phyloP scores from a whole-genome alignment of 2,329 filamentous ascomycete species.

The Paecilomyces dactylethromorphus region DNA sequence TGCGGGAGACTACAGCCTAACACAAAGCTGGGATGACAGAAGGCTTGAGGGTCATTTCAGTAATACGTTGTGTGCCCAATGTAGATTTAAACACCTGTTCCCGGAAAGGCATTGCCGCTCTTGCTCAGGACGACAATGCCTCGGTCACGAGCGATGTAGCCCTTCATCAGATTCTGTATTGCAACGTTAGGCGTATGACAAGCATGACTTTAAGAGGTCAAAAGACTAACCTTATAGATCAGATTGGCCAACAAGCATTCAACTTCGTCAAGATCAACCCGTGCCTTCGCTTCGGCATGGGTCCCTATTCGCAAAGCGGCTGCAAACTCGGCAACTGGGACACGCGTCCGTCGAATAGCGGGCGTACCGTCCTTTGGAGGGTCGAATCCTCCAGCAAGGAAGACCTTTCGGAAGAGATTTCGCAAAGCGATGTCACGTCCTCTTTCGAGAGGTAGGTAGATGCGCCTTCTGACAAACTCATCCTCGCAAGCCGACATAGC shows the following conservation, averaged over 20 bases:
- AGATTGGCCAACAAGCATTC: constrained; percentile 93
- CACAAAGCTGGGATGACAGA: neutral
- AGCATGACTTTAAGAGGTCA: neutral
- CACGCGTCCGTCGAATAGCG: constrained; percentile 60
- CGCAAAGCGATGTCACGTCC: constrained; percentile 86
- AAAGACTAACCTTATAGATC: constrained; percentile 79
- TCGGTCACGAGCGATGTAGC: constrained; percentile 88
- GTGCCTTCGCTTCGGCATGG: constrained; percentile 42
- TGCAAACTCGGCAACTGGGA: constrained; percentile 77
- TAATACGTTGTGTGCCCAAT: neutral
- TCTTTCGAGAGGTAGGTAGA: constrained; percentile 90
- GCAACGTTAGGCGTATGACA: constrained; percentile 11
- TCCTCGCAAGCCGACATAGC: constrained; percentile 76
- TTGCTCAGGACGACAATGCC: constrained; percentile 91
- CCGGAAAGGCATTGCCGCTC: constrained; percentile 77
- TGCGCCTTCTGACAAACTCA: constrained; percentile 87
- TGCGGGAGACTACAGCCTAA: neutral
- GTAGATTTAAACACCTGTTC: constrained; percentile 60
- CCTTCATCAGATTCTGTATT: constrained; percentile 85
- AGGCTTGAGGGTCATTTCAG: neutral
- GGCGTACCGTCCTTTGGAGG: constrained; percentile 63
- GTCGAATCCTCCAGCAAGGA: constrained; percentile 75
- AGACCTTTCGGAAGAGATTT: constrained; percentile 88
- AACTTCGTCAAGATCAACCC: constrained; percentile 81
- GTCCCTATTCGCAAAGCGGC: constrained; percentile 73